Evolutionary conservation across 306 rosid species (phyloP).

Genomic region (Prosopis cineraria): DNA sequence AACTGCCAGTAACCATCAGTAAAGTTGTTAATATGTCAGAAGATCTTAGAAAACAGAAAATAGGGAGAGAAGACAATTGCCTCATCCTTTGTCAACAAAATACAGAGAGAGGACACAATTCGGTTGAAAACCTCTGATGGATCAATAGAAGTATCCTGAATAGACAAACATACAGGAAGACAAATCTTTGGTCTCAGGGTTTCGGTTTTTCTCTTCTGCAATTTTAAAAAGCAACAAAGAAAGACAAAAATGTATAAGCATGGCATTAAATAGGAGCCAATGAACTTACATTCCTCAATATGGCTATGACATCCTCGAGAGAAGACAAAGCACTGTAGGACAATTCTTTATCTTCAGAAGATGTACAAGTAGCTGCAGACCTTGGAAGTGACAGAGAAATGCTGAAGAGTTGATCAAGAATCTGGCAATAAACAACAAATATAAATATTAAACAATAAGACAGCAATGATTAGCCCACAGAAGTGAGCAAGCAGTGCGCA

Average conservation of each 20-base stretch:
- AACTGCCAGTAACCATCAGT: constrained; percentile 54
- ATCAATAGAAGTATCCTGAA: constrained; percentile 95
- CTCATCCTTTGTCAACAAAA: constrained; percentile 85
- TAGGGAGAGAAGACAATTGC: constrained; percentile 40
- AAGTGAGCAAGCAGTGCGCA: constrained; percentile 32
- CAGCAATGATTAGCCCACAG: neutral
- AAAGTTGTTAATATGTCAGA: constrained; percentile 22
- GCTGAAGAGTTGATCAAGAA: constrained; percentile 90
- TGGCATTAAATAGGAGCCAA: constrained; percentile 22
- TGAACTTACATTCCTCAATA: constrained; percentile 84
- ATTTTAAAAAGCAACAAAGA: constrained; percentile 30
- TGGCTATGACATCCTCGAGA: constrained; percentile 92
- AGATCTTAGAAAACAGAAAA: neutral
- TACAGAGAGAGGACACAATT: constrained; percentile 80
- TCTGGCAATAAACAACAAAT: constrained; percentile 47
- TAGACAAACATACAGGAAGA: constrained; percentile 32
- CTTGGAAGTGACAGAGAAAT: constrained; percentile 86
- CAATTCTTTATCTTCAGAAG: constrained; percentile 66
- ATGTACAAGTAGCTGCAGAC: constrained; percentile 65
- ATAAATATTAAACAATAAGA: constrained; percentile 23
- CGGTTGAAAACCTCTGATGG: constrained; percentile 98
- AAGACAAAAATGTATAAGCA: neutral
- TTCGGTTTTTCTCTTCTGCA: constrained; percentile 20
- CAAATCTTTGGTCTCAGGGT: constrained; percentile 26
- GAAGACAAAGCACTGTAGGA: constrained; percentile 88